Percentiles rank a stretch among this genome's conserved stretches.
These are phyloP conservation scores for Antarctomyces pellizariae DNA, from an alignment of 495 filamentous ascomycete genomes.

Conservation along the genomic window DNA sequence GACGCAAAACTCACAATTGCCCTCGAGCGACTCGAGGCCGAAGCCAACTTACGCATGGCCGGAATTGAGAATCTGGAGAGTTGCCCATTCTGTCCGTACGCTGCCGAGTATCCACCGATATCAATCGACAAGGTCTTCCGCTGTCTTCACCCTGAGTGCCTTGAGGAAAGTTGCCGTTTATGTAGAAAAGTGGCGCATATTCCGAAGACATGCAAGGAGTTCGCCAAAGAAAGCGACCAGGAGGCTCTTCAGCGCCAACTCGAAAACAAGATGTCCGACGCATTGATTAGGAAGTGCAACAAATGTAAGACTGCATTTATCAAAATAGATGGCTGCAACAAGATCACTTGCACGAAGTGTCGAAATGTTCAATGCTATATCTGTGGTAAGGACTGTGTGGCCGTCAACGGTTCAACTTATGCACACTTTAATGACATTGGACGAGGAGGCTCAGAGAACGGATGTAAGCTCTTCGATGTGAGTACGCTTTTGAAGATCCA, in stretches of 20 bases:
- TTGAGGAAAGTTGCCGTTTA: slow-evolving; percentile 43
- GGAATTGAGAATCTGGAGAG: slow-evolving; percentile 38
- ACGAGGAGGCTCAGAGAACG: slow-evolving; percentile 21
- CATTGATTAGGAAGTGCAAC: slow-evolving; percentile 57
- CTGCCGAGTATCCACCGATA: slow-evolving; percentile 41
- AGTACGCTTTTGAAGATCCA: too few relatives aligned
- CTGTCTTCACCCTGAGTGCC: slow-evolving; percentile 43
- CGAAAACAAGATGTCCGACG: slow-evolving; percentile 68
- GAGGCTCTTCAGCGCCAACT: slow-evolving; percentile 36
- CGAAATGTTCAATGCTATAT: slow-evolving; percentile 44
- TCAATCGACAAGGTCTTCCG: slow-evolving; percentile 54
- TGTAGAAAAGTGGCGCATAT: slow-evolving; percentile 54
- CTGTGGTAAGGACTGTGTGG: slow-evolving; percentile 37
- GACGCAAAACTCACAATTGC: slow-evolving; percentile 27
- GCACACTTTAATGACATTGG: slow-evolving; percentile 24
- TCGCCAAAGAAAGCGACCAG: slow-evolving; percentile 30
- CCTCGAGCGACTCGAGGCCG: slow-evolving; percentile 44
- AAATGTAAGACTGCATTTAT: slow-evolving; percentile 35
- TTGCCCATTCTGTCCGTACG: slow-evolving; percentile 71
- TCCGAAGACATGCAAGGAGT: slow-evolving; percentile 49
- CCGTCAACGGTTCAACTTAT: too few relatives aligned
- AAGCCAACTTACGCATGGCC: slow-evolving; percentile 38
- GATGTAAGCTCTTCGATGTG: slow-evolving; percentile 37
- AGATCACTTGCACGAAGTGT: slow-evolving; percentile 47
- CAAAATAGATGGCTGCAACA: slow-evolving; percentile 69